Base-by-base conservation (phyloP, 179 eudicot species). In the Camellia oleifera region DNA sequence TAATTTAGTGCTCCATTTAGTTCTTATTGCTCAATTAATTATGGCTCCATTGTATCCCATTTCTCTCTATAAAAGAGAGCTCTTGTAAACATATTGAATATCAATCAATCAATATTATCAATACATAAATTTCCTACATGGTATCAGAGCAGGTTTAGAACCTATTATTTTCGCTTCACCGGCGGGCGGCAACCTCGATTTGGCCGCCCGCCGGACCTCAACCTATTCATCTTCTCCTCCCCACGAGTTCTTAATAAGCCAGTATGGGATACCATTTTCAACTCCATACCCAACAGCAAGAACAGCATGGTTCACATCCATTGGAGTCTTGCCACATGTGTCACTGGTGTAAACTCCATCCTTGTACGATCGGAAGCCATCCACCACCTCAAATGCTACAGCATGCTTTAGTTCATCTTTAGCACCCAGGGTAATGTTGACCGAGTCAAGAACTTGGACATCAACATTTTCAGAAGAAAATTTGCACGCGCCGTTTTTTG, bases 301-400 rank as follows among this genome's bases (percentile, higher is more conserved):
- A 84, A 97, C 99, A 72, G 99, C 99, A 85, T 97, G 99, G 89
- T 97, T 97, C 87, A 97, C 99, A 85, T 97, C 97, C 99, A 90
- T 94, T 18, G 97, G 88, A 75, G 86, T 73, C 60, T 67, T 91
- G 83, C 99, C 98, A 87, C 99, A 94, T 40, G 79, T 79, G 17
- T 87, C 84, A 82, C 93, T 97, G 73, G 95, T 91, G 88, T 82
- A 97, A 88, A 97, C 99, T 80, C 99, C 99, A 9, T 85, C 76
- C 84, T 88, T 84, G 81, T 97, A 97, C n/a, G 83, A 80, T 71
- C 83, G 80, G 86, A 97, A 97, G 40, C 83, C 90, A 53, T 71
- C 1, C 70, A 94, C 92, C 82, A 97, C 99, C 92, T 97, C 89
- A 66, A 88, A 69, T 64, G 90, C 99, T 63, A 97, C 99, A 2